Evolutionary conservation across 345 rosid genomes (phyloP).

Genomic region (Lenwebbia sp.): DNA sequence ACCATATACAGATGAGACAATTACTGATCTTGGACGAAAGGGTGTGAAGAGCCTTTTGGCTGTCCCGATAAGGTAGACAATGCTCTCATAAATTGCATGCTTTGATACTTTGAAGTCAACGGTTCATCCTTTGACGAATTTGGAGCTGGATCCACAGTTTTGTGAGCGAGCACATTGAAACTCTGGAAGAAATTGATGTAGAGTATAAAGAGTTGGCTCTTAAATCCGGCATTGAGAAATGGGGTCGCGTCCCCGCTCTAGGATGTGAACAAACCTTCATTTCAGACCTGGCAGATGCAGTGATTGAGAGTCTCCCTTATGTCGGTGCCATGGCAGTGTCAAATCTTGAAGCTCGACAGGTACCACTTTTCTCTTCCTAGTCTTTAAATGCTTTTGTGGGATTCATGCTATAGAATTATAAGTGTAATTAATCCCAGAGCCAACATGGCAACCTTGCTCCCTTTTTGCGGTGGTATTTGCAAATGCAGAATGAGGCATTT

Average conservation of each 20-base stretch:
- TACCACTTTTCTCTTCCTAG: constrained; percentile 4
- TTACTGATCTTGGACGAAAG: constrained; percentile 73
- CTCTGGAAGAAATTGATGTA: constrained; percentile 96
- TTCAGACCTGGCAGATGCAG: constrained; percentile 97
- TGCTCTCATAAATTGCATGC: neutral
- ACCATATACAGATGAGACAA: constrained; percentile 98
- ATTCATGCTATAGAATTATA: neutral
- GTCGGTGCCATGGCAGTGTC: constrained; percentile 99
- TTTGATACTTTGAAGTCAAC: neutral
- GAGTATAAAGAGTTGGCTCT: constrained; percentile 94
- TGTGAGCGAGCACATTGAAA: constrained; percentile 97
- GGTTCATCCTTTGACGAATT: neutral
- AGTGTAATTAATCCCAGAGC: neutral
- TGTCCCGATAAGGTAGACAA: constrained; percentile 75
- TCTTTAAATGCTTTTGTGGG: neutral
- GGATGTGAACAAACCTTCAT: constrained; percentile 93
- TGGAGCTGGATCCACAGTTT: constrained; percentile 39
- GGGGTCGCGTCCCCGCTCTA: constrained; percentile 97
- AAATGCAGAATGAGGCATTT: neutral
- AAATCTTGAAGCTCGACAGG: constrained; percentile 98
- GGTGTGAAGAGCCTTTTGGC: constrained; percentile 86
- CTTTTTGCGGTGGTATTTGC: neutral
- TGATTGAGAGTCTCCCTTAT: constrained; percentile 92
- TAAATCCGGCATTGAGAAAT: constrained; percentile 77
- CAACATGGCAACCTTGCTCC: neutral